These are phyloP conservation scores for Malassezia nana DNA, from an alignment of 1,284 basidiomycete genomes.

Conservation along the genomic window DNA sequence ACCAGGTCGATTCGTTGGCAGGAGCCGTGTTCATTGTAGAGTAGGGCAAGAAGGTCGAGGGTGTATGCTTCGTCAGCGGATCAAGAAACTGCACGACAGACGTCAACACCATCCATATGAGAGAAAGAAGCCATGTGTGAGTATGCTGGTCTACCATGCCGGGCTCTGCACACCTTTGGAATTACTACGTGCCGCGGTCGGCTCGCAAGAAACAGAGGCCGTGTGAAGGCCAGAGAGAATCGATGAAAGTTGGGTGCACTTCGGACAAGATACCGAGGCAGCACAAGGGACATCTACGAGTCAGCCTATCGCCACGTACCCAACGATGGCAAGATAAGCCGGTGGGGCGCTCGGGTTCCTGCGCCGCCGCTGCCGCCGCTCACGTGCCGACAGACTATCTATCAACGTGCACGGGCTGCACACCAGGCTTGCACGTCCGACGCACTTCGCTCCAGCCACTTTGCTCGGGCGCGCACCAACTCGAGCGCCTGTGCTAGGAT, in stretches of 20 bases:
- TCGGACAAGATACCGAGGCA: not conserved
- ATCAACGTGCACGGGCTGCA: not conserved
- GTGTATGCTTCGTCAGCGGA: not conserved
- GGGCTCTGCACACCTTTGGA: conserved; percentile 1
- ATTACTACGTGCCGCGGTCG: not conserved
- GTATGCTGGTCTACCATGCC: conserved; percentile 4
- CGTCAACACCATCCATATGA: not conserved
- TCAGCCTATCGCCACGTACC: not conserved
- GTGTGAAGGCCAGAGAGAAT: not conserved
- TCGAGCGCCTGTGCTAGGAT: conserved; percentile 61
- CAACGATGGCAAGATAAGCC: not conserved
- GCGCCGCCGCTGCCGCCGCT: not conserved
- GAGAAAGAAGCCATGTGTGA: conserved; percentile 4
- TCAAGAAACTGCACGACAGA: not conserved
- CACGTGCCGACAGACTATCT: not conserved
- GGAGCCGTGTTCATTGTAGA: not conserved
- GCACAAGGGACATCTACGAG: not conserved
- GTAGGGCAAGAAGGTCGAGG: not conserved
- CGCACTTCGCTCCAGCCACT: conserved; percentile 56
- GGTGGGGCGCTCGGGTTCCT: not conserved
- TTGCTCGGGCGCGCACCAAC: conserved; percentile 56
- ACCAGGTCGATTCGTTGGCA: conserved; percentile 42
- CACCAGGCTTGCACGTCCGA: not conserved
- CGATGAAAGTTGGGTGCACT: not conserved
- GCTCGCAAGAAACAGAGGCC: not conserved